Evolutionary conservation across 1,284 basidiomycete species (phyloP).

Genomic region (Pyrrhoderma lamaoense): DNA sequence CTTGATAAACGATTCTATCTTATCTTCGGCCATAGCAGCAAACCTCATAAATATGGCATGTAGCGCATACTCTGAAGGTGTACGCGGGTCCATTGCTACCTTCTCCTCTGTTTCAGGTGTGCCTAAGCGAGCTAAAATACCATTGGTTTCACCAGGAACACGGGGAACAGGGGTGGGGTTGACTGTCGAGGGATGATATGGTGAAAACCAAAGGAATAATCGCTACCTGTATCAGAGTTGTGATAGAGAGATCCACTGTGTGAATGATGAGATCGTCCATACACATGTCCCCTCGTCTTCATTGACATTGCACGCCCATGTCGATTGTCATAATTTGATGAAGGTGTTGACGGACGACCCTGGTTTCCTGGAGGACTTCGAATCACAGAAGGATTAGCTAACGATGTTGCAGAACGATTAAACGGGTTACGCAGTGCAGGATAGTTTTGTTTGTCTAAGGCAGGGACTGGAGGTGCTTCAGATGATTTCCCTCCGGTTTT

Average conservation of each 20-base stretch:
- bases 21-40: slow-evolving; percentile 67
- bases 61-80: slow-evolving; percentile 80
- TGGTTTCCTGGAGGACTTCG: slow-evolving; percentile 40
- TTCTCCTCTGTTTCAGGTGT: slow-evolving; percentile 57
- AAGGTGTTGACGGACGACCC: slow-evolving; percentile 58
- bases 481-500: slow-evolving; percentile 55
- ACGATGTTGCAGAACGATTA: slow-evolving; percentile 70
- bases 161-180: slow-evolving; percentile 69
- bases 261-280: slow-evolving; percentile 64
- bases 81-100: slow-evolving; percentile 60
- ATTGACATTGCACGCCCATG: slow-evolving; percentile 31
- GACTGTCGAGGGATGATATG: slow-evolving; percentile 28
- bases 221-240: slow-evolving; percentile 61
- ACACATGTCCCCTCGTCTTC: slow-evolving; percentile 47
- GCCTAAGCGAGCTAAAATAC: slow-evolving; percentile 37
- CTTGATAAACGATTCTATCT: slow-evolving; percentile 67
- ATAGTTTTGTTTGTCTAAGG: slow-evolving; percentile 55
- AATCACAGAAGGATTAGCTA: slow-evolving; percentile 33
- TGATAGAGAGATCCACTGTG: slow-evolving; percentile 66
- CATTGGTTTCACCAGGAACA: slow-evolving; percentile 53
- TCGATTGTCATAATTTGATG: slow-evolving; percentile 35
- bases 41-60: slow-evolving; percentile 84
- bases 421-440: slow-evolving; percentile 72
- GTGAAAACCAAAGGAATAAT: slow-evolving; percentile 43
- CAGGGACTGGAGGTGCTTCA: slow-evolving; percentile 56